phyloP scores from a whole-genome alignment of 2,329 filamentous ascomycete genomes.

The Apiospora saccharicola region DNA sequence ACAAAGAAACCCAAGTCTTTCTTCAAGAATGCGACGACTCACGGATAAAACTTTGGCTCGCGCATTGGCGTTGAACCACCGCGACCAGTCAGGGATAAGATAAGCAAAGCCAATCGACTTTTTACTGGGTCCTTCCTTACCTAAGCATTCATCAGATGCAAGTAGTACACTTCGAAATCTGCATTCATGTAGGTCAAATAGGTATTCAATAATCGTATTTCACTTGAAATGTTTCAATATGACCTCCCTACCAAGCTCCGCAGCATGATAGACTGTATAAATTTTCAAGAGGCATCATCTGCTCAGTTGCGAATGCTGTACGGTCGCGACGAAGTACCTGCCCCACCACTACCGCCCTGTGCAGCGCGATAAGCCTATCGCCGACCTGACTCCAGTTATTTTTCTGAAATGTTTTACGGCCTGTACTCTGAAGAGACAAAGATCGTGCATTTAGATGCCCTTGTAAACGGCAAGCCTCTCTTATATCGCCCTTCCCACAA shows the following conservation, averaged over 20 bases:
- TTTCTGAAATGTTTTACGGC: slow-evolving; percentile 25
- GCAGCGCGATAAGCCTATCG: slow-evolving; percentile 17
- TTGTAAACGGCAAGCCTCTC: slow-evolving; percentile 10
- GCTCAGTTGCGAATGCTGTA: background rate
- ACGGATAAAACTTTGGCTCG: slow-evolving; percentile 10
- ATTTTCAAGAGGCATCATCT: background rate
- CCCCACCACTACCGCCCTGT: background rate
- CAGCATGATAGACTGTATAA: background rate
- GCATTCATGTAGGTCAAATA: background rate
- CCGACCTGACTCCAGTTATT: slow-evolving; percentile 12
- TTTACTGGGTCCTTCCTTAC: slow-evolving; percentile 15
- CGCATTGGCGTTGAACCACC: background rate
- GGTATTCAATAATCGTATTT: background rate
- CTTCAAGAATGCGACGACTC: slow-evolving; percentile 16
- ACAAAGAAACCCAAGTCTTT: slow-evolving; percentile 12
- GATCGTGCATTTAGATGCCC: slow-evolving; percentile 16
- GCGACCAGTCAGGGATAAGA: slow-evolving; percentile 13
- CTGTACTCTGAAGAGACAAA: slow-evolving; percentile 18
- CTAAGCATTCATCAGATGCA: slow-evolving; percentile 1
- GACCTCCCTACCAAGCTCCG: background rate
- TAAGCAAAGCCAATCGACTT: slow-evolving; percentile 4
- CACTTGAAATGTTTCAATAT: too few species aligned
- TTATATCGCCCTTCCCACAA: slow-evolving; percentile 29
- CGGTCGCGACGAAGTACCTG: background rate
- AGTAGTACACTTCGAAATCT: background rate